phyloP scores from a whole-genome alignment of 2,329 filamentous ascomycete genomes.

The Eurotiales sp. region DNA sequence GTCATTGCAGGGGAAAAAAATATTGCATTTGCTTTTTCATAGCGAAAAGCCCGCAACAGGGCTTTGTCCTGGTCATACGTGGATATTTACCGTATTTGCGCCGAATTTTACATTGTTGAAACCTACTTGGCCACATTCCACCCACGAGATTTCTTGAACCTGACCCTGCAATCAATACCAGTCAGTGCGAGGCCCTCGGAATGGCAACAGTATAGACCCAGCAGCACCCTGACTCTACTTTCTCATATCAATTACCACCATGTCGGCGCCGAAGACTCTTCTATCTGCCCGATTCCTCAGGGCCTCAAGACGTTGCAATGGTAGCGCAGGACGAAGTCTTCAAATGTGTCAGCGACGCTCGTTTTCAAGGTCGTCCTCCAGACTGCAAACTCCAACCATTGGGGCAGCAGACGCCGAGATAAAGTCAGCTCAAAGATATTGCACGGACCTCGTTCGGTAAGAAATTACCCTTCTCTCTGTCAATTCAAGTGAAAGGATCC shows the following conservation, averaged over 20 bases:
- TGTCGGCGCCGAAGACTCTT: constrained; percentile 6
- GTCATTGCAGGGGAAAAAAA: neutral
- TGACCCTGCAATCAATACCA: neutral
- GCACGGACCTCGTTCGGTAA: constrained; percentile 56
- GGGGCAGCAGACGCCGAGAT: constrained; percentile 46
- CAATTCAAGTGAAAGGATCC: neutral
- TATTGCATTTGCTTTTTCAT: neutral
- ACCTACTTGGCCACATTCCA: no score
- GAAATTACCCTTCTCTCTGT: constrained; percentile 3
- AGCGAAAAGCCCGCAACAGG: neutral
- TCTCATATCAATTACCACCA: neutral
- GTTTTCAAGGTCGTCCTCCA: constrained; percentile 23
- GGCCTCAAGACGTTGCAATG: neutral
- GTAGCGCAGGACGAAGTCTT: neutral
- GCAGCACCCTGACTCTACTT: no score
- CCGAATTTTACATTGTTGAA: neutral
- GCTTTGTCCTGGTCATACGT: neutral
- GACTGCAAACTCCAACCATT: constrained; percentile 18
- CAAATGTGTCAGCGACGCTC: constrained; percentile 17
- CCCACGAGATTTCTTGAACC: neutral
- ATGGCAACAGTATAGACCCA: neutral
- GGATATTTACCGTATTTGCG: neutral
- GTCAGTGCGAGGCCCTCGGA: neutral
- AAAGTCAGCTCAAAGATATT: constrained; percentile 55
- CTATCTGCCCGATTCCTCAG: constrained; percentile 1